These are phyloP conservation scores for Metarhizium humberi DNA, from an alignment of 2,329 filamentous ascomycete genomes.

Conservation along the genomic window DNA sequence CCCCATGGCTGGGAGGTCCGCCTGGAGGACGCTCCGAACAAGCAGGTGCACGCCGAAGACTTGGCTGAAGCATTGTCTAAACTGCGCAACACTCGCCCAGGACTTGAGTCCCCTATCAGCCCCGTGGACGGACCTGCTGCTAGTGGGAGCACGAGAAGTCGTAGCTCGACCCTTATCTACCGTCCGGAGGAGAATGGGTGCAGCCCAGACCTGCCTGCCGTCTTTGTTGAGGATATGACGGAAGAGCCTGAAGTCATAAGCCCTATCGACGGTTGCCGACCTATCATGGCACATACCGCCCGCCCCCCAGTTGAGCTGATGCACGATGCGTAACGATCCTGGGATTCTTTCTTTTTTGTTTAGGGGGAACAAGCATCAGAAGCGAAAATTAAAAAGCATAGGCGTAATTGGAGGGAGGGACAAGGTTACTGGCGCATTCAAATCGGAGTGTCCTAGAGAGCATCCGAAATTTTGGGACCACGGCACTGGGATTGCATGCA, in stretches of 20 bases:
- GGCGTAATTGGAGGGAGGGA: not conserved
- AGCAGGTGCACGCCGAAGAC: constrained; percentile 60
- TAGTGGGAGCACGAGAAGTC: constrained; percentile 34
- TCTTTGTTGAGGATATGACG: constrained; percentile 60
- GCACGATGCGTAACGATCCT: constrained; percentile 25
- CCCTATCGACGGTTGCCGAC: constrained; percentile 31
- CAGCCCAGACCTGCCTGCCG: constrained; percentile 50
- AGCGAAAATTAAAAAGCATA: not conserved
- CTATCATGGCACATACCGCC: constrained; percentile 50
- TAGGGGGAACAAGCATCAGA: not conserved
- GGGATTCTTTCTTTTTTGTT: not conserved
- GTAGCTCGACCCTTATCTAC: constrained; percentile 59
- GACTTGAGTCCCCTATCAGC: constrained; percentile 19
- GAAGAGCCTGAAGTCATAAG: constrained; percentile 39
- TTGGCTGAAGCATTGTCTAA: constrained; percentile 56
- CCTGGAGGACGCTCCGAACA: constrained; percentile 61
- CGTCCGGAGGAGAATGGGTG: constrained; percentile 46
- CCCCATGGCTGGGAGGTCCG: constrained; percentile 62
- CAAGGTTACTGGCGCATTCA: not conserved
- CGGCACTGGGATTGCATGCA: not conserved
- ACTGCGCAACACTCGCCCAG: constrained; percentile 33
- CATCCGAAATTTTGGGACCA: not conserved
- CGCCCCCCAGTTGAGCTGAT: constrained; percentile 59
- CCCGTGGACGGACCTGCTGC: constrained; percentile 19
- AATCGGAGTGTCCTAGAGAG: not conserved